Conservation (phyloP, 2,329 filamentous ascomycete genomes). For the Penicillium sp. region DNA sequence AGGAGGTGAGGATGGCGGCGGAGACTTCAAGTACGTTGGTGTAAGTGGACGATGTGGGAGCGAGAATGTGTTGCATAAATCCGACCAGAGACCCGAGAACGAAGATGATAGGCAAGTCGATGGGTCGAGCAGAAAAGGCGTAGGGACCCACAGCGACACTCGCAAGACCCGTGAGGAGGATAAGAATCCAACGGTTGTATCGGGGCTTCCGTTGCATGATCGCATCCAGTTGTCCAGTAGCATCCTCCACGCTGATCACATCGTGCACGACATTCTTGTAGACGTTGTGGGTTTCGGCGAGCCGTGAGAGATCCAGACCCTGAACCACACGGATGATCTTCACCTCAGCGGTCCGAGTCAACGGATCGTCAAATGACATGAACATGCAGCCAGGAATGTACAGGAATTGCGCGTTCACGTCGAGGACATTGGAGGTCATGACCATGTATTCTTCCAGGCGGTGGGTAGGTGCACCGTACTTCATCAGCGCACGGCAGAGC, state of each 20-base stretch:
- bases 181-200: slow-evolving; percentile 47
- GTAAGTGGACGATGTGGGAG: slow-evolving; percentile 64
- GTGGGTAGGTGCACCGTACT: slow-evolving; percentile 26
- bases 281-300: slow-evolving; percentile 38
- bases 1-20: slow-evolving; percentile 59
- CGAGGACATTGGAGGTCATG: slow-evolving; percentile 77
- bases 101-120: slow-evolving; percentile 49
- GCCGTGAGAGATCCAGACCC: slow-evolving; percentile 38
- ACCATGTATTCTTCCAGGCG: slow-evolving; percentile 70
- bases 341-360: slow-evolving; percentile 41
- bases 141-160: slow-evolving; percentile 71
- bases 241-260: slow-evolving; percentile 36
- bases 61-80: slow-evolving; percentile 64
- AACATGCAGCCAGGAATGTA: slow-evolving; percentile 60
- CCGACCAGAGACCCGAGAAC: slow-evolving; percentile 67
- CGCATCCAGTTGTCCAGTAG: slow-evolving; percentile 32
- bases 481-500: slow-evolving; percentile 25
- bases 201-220: slow-evolving; percentile 55
- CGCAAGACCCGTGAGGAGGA: slow-evolving; percentile 66
- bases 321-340: slow-evolving; percentile 38
- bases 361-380: slow-evolving; percentile 56
- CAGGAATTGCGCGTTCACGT: slow-evolving; percentile 80
- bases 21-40: slow-evolving; percentile 36
- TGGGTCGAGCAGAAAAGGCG: slow-evolving; percentile 66
- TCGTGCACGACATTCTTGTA: slow-evolving; percentile 43